These are phyloP conservation scores for Kodamaea fungicola DNA, from an alignment of 1,139 yeast species.

Conservation along the genomic window DNA sequence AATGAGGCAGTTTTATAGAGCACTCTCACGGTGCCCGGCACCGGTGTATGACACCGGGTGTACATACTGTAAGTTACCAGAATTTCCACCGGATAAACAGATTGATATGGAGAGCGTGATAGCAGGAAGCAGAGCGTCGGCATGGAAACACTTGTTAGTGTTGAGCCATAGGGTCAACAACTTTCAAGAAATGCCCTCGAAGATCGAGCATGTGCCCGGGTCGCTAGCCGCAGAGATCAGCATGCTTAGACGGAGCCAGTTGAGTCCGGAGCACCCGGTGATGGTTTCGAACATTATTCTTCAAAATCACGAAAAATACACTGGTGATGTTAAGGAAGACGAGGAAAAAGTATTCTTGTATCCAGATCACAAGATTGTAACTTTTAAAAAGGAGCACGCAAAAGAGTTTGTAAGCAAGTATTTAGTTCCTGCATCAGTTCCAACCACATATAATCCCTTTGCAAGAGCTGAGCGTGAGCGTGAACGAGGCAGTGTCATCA, in stretches of 20 bases:
- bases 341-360: slow-evolving; percentile 40
- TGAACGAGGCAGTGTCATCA: not conserved
- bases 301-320: slow-evolving; percentile 3
- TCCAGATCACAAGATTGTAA: slow-evolving; percentile 51
- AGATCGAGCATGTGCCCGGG: slow-evolving; percentile 47
- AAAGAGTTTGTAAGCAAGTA: slow-evolving; percentile 42
- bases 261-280: slow-evolving; percentile 49
- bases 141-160: slow-evolving; percentile 56
- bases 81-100: slow-evolving; percentile 38
- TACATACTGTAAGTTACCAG: slow-evolving; percentile 50
- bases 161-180: slow-evolving; percentile 35
- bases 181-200: slow-evolving; percentile 52
- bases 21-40: slow-evolving; percentile 37
- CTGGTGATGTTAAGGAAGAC: slow-evolving; percentile 2
- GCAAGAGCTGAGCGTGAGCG: not conserved
- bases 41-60: slow-evolving; percentile 61
- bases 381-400: slow-evolving; percentile 28
- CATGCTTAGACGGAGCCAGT: slow-evolving; percentile 21
- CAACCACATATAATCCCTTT: slow-evolving; percentile 34
- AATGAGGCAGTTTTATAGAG: not conserved
- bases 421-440: slow-evolving; percentile 27
- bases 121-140: slow-evolving; percentile 45
- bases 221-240: slow-evolving; percentile 37
- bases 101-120: slow-evolving; percentile 40
- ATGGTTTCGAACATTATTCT: slow-evolving; percentile 41